phyloP scores from a whole-genome alignment of 805 yeast species.

The Saccharomycopsis lassenensis region DNA sequence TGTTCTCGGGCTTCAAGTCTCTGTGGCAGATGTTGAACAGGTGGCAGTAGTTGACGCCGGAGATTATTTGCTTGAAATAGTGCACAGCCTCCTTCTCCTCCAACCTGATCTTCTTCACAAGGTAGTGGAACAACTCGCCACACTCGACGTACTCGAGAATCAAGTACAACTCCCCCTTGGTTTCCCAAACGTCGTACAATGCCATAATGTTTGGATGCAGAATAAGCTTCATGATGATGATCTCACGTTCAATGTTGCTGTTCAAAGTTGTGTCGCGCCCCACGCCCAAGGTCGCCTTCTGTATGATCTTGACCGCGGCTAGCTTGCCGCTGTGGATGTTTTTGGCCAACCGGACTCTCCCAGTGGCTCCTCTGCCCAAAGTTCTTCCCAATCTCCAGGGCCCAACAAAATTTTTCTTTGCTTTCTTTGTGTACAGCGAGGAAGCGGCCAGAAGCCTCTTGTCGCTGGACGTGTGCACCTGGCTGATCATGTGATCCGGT shows the following conservation, averaged over 20 bases:
- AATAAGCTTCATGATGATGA: slow-evolving; percentile 72
- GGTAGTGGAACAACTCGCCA: slow-evolving; percentile 88
- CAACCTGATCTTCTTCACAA: slow-evolving; percentile 79
- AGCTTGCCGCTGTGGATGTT: slow-evolving; percentile 75
- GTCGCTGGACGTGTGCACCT: slow-evolving; percentile 10
- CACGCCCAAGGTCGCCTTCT: slow-evolving; percentile 66
- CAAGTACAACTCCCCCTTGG: slow-evolving; percentile 68
- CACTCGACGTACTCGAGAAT: slow-evolving; percentile 95
- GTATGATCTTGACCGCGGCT: slow-evolving; percentile 95
- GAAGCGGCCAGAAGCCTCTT: slow-evolving; percentile 16
- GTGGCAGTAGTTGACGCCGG: slow-evolving; percentile 77
- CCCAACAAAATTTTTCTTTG: slow-evolving; percentile 37
- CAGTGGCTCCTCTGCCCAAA: slow-evolving; percentile 92
- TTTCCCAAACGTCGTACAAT: slow-evolving; percentile 80
- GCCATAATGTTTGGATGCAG: slow-evolving; percentile 73
- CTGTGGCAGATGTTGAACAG: slow-evolving; percentile 82
- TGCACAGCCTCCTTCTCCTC: slow-evolving; percentile 84
- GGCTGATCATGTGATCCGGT: slow-evolving; percentile 14
- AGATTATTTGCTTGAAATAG: slow-evolving; percentile 78
- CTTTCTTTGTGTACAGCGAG: slow-evolving; percentile 17
- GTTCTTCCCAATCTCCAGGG: slow-evolving; percentile 97
- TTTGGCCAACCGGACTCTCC: slow-evolving; percentile 86
- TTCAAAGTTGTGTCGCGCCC: too few species aligned
- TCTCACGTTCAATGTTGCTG: slow-evolving; percentile 82
- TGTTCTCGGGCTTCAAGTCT: slow-evolving; percentile 75